phyloP scores from a whole-genome alignment of 208 protist genomes.

The Angomonas deanei region DNA sequence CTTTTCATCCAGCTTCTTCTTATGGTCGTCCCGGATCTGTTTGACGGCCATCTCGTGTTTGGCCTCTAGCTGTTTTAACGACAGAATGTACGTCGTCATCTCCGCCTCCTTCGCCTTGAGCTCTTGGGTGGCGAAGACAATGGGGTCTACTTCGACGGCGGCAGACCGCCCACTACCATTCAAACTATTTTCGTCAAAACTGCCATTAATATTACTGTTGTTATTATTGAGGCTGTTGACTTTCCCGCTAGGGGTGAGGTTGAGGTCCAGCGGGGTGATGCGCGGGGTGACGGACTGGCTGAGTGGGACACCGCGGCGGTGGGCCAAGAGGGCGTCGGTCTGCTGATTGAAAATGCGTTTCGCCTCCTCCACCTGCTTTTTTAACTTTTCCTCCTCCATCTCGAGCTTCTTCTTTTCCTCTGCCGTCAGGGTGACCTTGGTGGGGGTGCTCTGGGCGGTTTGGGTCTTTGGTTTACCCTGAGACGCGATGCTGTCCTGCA shows the following conservation, averaged over 20 bases:
- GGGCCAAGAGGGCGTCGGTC: slow-evolving; percentile 27
- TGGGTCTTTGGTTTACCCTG: neutral
- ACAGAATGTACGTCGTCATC: slow-evolving; percentile 23
- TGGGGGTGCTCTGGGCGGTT: neutral
- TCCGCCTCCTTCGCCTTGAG: slow-evolving; percentile 26
- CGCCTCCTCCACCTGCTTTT: slow-evolving; percentile 15
- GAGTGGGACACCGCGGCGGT: neutral
- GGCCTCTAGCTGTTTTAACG: slow-evolving; percentile 40
- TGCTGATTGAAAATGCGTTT: slow-evolving; percentile 27
- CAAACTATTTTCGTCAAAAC: too few species aligned
- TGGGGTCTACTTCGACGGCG: neutral
- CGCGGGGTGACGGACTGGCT: neutral
- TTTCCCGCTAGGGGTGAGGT: neutral
- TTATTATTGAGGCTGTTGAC: too few species aligned
- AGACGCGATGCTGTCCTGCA: slow-evolving; percentile 4
- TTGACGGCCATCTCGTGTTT: slow-evolving; percentile 42
- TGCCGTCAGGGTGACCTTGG: slow-evolving; percentile 2
- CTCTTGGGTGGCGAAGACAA: slow-evolving; percentile 12
- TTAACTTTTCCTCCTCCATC: slow-evolving; percentile 27
- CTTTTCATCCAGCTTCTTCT: slow-evolving; percentile 18
- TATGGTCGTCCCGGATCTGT: slow-evolving; percentile 29
- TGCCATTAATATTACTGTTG: too few species aligned
- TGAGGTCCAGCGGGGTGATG: neutral
- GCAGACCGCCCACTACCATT: neutral
- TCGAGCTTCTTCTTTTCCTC: slow-evolving; percentile 20